A percentile compares a stretch with the other conserved stretches of the same genome.
Conservation (phyloP, 305 asterid genomes). For the Fraxinus sp. region DNA sequence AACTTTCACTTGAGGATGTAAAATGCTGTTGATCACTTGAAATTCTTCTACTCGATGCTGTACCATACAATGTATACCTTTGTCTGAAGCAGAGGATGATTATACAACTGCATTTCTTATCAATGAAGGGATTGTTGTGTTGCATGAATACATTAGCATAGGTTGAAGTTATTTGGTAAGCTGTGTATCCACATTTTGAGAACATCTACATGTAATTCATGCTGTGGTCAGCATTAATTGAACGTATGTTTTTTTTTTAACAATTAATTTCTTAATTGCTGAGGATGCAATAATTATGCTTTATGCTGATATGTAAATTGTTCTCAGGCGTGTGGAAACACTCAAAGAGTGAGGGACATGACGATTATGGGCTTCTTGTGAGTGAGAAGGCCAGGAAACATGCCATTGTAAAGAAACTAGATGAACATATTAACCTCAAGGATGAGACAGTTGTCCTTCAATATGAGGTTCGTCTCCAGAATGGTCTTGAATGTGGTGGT, state of each 20-base stretch:
- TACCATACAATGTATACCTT: no score
- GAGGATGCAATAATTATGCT: background rate
- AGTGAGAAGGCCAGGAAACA: conserved; percentile 80
- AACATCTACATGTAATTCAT: background rate
- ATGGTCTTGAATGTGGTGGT: conserved; percentile 97
- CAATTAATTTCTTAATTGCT: background rate
- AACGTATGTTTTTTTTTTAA: background rate
- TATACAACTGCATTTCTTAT: background rate
- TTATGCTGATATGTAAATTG: conserved; percentile 11
- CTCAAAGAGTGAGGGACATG: conserved; percentile 89
- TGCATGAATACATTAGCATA: background rate
- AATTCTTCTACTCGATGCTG: background rate
- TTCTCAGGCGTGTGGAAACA: conserved; percentile 87
- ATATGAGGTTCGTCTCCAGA: conserved; percentile 85
- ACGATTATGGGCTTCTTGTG: conserved; percentile 92
- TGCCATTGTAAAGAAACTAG: conserved; percentile 85
- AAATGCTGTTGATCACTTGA: background rate
- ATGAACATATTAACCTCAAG: conserved; percentile 56
- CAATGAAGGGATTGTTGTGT: background rate
- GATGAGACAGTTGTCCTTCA: conserved; percentile 82
- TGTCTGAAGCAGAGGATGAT: background rate
- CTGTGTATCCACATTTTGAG: background rate
- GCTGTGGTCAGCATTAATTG: background rate
- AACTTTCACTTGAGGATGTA: background rate
- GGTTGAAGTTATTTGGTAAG: background rate